Evolutionary conservation across 2,329 filamentous ascomycete species (phyloP).

Genomic region (Coniochaeta sp.): DNA sequence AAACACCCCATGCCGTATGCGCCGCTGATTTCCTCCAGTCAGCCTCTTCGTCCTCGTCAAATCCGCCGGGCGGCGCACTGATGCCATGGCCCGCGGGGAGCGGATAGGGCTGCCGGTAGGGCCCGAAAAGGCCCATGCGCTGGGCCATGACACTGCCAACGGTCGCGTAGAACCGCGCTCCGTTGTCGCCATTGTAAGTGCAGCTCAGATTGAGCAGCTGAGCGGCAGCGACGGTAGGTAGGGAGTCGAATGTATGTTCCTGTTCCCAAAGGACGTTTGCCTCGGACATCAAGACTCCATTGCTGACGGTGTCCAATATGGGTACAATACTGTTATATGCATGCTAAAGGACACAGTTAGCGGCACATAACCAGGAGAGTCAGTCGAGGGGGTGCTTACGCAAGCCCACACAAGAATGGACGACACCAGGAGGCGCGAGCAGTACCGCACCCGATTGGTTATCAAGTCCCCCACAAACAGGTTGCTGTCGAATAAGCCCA

Average conservation of each 20-base stretch:
- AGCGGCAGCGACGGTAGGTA: slow-evolving; percentile 8
- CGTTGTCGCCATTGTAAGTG: slow-evolving; percentile 5
- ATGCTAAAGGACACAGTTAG: slow-evolving; percentile 4
- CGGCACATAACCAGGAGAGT: not conserved
- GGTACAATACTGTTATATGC: slow-evolving; percentile 7
- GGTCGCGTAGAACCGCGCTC: slow-evolving; percentile 3
- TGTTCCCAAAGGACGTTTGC: slow-evolving; percentile 7
- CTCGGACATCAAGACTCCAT: slow-evolving; percentile 7
- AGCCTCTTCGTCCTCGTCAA: too few species aligned
- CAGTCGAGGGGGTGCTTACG: slow-evolving; percentile 6
- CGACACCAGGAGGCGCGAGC: slow-evolving; percentile 11
- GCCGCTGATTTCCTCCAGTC: not conserved
- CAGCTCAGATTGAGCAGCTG: slow-evolving; percentile 7
- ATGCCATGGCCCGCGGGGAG: not conserved
- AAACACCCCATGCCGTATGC: slow-evolving; percentile 5
- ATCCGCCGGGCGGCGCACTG: too few species aligned
- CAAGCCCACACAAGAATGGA: slow-evolving; percentile 12
- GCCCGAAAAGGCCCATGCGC: slow-evolving; percentile 5
- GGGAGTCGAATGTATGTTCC: slow-evolving; percentile 1
- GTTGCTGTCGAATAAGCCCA: slow-evolving; percentile 13
- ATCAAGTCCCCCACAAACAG: slow-evolving; percentile 13
- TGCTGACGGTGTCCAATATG: slow-evolving; percentile 3
- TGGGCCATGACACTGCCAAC: slow-evolving; percentile 7
- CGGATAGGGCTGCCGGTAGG: not conserved
- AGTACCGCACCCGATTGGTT: slow-evolving; percentile 8